Evolutionary conservation across 306 rosid genomes (phyloP).

Genomic region (Cicer bijugum): DNA sequence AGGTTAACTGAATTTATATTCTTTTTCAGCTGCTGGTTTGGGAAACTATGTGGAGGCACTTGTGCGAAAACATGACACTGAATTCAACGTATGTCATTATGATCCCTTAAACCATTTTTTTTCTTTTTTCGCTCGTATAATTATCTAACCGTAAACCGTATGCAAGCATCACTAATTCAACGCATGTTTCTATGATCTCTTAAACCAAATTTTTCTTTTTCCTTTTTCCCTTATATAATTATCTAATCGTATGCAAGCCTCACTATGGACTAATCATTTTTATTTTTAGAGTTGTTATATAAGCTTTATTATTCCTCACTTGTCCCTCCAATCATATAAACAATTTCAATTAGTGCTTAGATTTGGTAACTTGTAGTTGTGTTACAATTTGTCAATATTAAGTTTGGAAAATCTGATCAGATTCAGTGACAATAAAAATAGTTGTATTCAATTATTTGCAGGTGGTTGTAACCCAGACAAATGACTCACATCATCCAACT

Average conservation of each 20-base stretch:
- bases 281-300: background rate
- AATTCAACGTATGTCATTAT: conserved; percentile 73
- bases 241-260: conserved; percentile 6
- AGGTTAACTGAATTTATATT: conserved; percentile 39
- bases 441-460: conserved; percentile 48
- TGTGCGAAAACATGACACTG: conserved; percentile 90
- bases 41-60: conserved; percentile 98
- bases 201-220: background rate
- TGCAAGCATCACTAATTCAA: conserved; percentile 49
- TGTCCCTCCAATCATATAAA: background rate
- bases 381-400: background rate
- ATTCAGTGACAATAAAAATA: conserved; percentile 29
- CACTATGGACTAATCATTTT: background rate
- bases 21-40: conserved; percentile 89
- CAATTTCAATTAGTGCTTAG: background rate
- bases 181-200: conserved; percentile 54
- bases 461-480: conserved; percentile 92
- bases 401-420: conserved; percentile 1
- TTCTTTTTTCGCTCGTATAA: background rate
- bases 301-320: conserved; percentile 10
- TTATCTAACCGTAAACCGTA: background rate
- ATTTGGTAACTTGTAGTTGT: too few species aligned
- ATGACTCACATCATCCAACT: conserved; percentile 67
- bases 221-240: background rate
- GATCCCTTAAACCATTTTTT: conserved; percentile 37